Percentiles rank a stretch among this genome's conserved stretches.
Conservation (phyloP, 352 stramenopile species). For the Phytophthora sp. region DNA sequence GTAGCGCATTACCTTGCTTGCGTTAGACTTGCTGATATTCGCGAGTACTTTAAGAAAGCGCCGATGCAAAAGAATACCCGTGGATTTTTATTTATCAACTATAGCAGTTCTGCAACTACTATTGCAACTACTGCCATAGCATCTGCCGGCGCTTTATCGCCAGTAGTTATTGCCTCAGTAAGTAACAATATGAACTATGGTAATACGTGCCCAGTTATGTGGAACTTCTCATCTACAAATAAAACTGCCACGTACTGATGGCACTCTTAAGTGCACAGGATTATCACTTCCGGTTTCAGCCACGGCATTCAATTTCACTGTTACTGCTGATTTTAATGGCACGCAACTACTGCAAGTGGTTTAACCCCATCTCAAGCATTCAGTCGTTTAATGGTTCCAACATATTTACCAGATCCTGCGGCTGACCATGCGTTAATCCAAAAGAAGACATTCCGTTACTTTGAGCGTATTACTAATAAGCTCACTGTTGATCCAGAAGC, state of each 20-base stretch:
- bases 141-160: background rate
- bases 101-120: background rate
- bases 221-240: background rate
- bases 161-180: background rate
- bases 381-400: slow-evolving; percentile 4
- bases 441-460: slow-evolving; percentile 27
- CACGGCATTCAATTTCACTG: background rate
- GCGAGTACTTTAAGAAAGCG: background rate
- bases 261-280: no score
- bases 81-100: slow-evolving; percentile 10
- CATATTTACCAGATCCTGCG: slow-evolving; percentile 5
- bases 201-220: slow-evolving; percentile 11
- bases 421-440: slow-evolving; percentile 13
- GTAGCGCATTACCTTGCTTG: slow-evolving; percentile 13
- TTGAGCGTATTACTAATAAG: slow-evolving; percentile 23
- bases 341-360: background rate
- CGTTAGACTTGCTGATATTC: background rate
- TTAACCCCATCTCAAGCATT: slow-evolving; percentile 6
- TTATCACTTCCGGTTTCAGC: background rate
- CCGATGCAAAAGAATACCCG: slow-evolving; percentile 15
- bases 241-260: background rate
- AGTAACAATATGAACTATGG: slow-evolving; percentile 16
- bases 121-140: background rate
- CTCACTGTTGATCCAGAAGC: slow-evolving; percentile 4
- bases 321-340: slow-evolving; percentile 5